Base-by-base conservation (phyloP, 208 protist species). In the Porcisia hertigi region DNA sequence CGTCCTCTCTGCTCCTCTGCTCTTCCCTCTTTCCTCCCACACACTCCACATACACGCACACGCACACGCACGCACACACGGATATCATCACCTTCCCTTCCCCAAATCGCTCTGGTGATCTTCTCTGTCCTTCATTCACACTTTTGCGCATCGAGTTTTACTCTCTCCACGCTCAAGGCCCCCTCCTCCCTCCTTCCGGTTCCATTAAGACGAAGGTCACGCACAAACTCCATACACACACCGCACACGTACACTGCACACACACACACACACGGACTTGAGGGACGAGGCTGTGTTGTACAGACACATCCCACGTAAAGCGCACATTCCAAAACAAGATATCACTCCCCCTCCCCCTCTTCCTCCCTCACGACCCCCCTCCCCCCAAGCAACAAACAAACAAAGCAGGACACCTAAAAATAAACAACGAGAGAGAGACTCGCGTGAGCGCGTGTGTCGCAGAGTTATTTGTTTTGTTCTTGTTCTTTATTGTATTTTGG, bases 21-120 rank as follows among this genome's bases (percentile, higher is more conserved):
- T 49, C 45, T 49, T 9, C 45, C 9, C 9, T 9, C 45, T 49
- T 9, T 49, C 45, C 45, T 49, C 45, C 7, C 45, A 49, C 45
- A 49, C 45, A 49, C 2, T 43, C 20, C 58, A n/a, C 39, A 69
- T 67, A 79, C 57, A 39, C 34, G 23, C n/a, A 63, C 41, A 69
- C 59, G 60, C 63, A 69, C 71, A 75, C 43, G 49, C 66, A 65
- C 25, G 30, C 43, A 30, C 49, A 63, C 23, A 64, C 62, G n/a
- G 12, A 79, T 45, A 57, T n/a, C n/a, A n/a, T n/a, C n/a, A n/a
- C n/a, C n/a, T n/a, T 57, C 34, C 36, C 11, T 47, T 1, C 65
- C 45, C 45, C 9, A 49, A 49, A 49, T 12, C 45, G 45, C 3
- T 49, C 45, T 49, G 45, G 9, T 3, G 45, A 49, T 49, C 45